phyloP scores from a whole-genome alignment of 2,329 filamentous ascomycete genomes.

The Penicillium sp. region DNA sequence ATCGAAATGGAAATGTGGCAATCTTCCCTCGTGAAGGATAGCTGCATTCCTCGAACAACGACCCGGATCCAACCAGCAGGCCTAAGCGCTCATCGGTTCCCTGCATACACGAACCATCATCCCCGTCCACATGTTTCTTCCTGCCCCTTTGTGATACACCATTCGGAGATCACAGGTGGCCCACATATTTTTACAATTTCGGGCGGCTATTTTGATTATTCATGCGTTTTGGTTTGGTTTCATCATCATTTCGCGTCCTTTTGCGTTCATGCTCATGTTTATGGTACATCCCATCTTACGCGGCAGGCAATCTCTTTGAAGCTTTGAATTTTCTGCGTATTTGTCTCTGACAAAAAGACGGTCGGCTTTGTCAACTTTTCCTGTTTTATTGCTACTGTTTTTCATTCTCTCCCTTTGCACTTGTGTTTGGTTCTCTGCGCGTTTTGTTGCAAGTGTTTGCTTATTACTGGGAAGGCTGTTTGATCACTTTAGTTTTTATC shows the following conservation, averaged over 20 bases:
- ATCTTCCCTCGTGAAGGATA: neutral
- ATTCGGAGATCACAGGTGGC: neutral
- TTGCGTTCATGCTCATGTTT: neutral
- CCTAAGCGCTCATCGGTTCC: neutral
- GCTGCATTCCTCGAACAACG: neutral
- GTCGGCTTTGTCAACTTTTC: slow-evolving; percentile 25
- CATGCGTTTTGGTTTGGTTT: slow-evolving; percentile 3
- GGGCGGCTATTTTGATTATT: slow-evolving; percentile 32
- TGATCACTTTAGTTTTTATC: slow-evolving; percentile 30
- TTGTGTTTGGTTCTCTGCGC: neutral
- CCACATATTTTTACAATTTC: slow-evolving; percentile 14
- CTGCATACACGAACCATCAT: neutral
- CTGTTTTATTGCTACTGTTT: neutral
- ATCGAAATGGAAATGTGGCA: neutral
- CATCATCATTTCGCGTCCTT: slow-evolving; percentile 22
- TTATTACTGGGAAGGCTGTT: slow-evolving; percentile 40
- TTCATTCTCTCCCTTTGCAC: neutral
- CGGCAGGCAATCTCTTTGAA: slow-evolving; percentile 24
- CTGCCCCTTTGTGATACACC: slow-evolving; percentile 1
- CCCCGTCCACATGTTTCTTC: neutral
- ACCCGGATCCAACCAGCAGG: neutral
- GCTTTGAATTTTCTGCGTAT: slow-evolving; percentile 2
- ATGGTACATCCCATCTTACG: slow-evolving; percentile 8
- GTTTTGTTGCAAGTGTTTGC: slow-evolving; percentile 13
- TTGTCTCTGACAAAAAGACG: slow-evolving; percentile 21